Evolutionary conservation across 345 rosid species (phyloP), one percentile per base, ranked within the genome.

Genomic region (Syzygium jambos): DNA sequence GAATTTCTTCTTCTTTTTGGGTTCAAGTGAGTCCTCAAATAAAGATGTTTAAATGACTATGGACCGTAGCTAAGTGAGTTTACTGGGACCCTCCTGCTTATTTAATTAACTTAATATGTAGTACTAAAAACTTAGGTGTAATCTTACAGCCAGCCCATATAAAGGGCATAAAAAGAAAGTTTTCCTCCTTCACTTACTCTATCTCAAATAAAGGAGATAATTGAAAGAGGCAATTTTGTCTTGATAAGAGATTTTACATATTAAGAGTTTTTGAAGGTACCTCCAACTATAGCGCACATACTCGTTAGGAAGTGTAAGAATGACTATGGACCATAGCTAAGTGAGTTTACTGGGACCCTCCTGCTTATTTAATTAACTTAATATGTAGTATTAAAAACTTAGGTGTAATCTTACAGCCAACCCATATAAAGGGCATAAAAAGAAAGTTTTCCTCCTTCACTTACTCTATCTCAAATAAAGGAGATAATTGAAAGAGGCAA

Each of bases 251-350:
- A 85, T 15, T 9, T 14, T 38, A 54, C 51, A 52, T 27, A 38
- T 38, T 59, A 54, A 85, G 56, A 41, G 61, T 52, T n/a, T 22
- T 34, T 59, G 21, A 61, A 68, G 53, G 90, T 93, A 94, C 99
- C 99, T 94, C 99, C 99, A 43, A 96, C 98, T 65, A 98, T 95
- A 53, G 99, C 99, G 34, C 99, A 98, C 55, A 96, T 96, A 88
- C 94, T 98, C 22, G 99, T 96, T 87, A 96, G 88, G 91, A 98
- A 96, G 92, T 98, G 99, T 89, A 98, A 91, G 95, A 96, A 98
- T n/a, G 98, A 94, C 63, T n/a, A n/a, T n/a, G n/a, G n/a, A n/a
- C n/a, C 80, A 73, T 73, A 25, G 19, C 80, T 21, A 17, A 34
- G 11, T 73, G 80, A 73, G 80, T 73, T 73, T 38, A 73, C 49